phyloP scores from a whole-genome alignment of 805 yeast species.

The Jamesozyma piceae region DNA sequence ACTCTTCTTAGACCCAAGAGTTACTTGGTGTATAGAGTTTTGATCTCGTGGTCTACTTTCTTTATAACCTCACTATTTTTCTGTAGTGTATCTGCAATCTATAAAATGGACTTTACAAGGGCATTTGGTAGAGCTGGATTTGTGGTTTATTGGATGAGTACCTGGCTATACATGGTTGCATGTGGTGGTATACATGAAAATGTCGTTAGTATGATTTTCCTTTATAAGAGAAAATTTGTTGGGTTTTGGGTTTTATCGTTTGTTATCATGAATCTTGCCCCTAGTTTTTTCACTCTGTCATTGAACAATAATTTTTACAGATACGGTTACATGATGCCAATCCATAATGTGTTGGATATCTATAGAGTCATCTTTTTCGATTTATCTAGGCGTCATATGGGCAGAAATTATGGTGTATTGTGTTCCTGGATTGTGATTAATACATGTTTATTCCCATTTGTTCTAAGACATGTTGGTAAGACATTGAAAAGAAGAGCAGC shows the following conservation, averaged over 20 bases:
- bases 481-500: constrained; percentile 27
- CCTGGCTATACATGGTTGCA: constrained; percentile 60
- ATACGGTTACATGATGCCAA: constrained; percentile 60
- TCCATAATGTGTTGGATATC: constrained; percentile 54
- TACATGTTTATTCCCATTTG: constrained; percentile 35
- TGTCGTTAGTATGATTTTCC: constrained; percentile 41
- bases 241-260: constrained; percentile 67
- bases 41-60: constrained; percentile 40
- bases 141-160: constrained; percentile 61
- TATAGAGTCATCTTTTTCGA: constrained; percentile 50
- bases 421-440: constrained; percentile 51
- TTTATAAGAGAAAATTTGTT: constrained; percentile 48
- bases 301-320: constrained; percentile 45
- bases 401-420: constrained; percentile 51
- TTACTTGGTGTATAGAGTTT: constrained; percentile 43
- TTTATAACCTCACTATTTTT: constrained; percentile 49
- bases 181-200: constrained; percentile 71
- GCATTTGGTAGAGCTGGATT: constrained; percentile 64
- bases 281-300: constrained; percentile 58
- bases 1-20: constrained; percentile 36
- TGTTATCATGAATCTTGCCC: constrained; percentile 59
- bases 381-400: constrained; percentile 46
- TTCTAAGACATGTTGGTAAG: constrained; percentile 35
- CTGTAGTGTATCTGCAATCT: constrained; percentile 53
- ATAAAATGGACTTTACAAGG: constrained; percentile 48